phyloP scores from a whole-genome alignment of 2,329 filamentous ascomycete species.

The Ilyonectria mors-panacis region DNA sequence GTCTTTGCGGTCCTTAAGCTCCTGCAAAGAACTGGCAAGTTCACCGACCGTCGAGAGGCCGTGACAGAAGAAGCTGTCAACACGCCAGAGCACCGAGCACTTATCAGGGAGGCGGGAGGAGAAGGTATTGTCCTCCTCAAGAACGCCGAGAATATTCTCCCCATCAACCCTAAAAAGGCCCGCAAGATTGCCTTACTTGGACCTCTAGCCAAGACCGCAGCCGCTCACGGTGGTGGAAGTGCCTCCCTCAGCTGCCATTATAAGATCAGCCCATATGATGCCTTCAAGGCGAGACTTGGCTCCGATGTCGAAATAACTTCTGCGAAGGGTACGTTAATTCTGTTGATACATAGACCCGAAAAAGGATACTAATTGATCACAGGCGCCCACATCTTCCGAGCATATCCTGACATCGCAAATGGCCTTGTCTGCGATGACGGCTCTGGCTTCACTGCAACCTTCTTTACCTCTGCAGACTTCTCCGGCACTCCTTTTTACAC shows the following conservation, averaged over 20 bases:
- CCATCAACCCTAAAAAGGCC: conserved; percentile 24
- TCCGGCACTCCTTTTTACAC: neutral
- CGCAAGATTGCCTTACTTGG: conserved; percentile 42
- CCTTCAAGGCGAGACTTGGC: conserved; percentile 35
- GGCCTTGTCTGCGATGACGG: neutral
- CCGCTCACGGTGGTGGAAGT: conserved; percentile 50
- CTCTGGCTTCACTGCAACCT: neutral
- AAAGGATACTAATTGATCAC: no score
- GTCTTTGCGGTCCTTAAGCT: neutral
- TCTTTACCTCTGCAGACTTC: neutral
- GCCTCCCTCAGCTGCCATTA: conserved; percentile 49
- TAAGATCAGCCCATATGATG: conserved; percentile 47
- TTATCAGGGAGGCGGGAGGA: conserved; percentile 33
- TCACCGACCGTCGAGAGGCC: conserved; percentile 6
- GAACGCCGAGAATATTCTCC: conserved; percentile 13
- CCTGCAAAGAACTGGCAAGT: conserved; percentile 9
- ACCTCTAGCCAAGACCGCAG: conserved; percentile 43
- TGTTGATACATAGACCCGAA: no score
- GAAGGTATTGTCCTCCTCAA: conserved; percentile 29
- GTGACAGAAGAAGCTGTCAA: conserved; percentile 34
- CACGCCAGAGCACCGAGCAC: conserved; percentile 39
- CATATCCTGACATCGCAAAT: neutral
- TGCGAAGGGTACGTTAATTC: conserved; percentile 25
- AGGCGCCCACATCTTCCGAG: neutral
- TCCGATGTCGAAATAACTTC: conserved; percentile 35